Evolutionary conservation across 257 asterid species (phyloP).

Genomic region (Datura wrightii): DNA sequence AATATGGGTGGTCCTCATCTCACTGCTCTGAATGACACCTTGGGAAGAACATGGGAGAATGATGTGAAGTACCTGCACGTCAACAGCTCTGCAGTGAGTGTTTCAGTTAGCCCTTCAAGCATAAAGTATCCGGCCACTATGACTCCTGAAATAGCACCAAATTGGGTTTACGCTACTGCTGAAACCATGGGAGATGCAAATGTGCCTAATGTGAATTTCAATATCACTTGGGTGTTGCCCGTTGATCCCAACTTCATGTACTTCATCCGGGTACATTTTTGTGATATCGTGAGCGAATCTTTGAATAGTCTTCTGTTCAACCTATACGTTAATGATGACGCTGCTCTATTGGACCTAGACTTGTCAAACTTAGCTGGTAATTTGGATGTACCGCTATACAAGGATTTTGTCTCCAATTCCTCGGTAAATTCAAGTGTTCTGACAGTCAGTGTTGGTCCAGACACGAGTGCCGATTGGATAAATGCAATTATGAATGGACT

Average conservation of each 20-base stretch:
- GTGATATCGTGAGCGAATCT: slow-evolving; percentile 52
- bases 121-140: slow-evolving; percentile 37
- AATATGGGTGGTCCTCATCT: slow-evolving; percentile 58
- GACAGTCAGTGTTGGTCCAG: slow-evolving; percentile 57
- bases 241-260: slow-evolving; percentile 51
- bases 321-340: slow-evolving; percentile 43
- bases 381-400: slow-evolving; percentile 47
- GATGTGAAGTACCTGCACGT: slow-evolving; percentile 51
- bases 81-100: slow-evolving; percentile 50
- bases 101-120: slow-evolving; percentile 43
- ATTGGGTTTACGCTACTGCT: slow-evolving; percentile 56
- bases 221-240: slow-evolving; percentile 53
- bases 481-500: slow-evolving; percentile 57
- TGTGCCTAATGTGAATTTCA: slow-evolving; percentile 48
- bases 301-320: slow-evolving; percentile 48
- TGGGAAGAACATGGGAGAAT: slow-evolving; percentile 58
- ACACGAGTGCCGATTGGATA: slow-evolving; percentile 27
- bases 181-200: slow-evolving; percentile 57
- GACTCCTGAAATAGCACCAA: slow-evolving; percentile 52
- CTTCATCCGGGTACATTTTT: slow-evolving; percentile 52
- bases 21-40: slow-evolving; percentile 53
- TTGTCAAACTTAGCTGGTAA: slow-evolving; percentile 46
- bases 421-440: slow-evolving; percentile 43
- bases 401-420: slow-evolving; percentile 47
- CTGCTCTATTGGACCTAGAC: slow-evolving; percentile 46